Evolutionary conservation across 164 flowering plant species (phyloP), one percentile per base, ranked within the genome.

Genomic region (Stephania japonica): DNA sequence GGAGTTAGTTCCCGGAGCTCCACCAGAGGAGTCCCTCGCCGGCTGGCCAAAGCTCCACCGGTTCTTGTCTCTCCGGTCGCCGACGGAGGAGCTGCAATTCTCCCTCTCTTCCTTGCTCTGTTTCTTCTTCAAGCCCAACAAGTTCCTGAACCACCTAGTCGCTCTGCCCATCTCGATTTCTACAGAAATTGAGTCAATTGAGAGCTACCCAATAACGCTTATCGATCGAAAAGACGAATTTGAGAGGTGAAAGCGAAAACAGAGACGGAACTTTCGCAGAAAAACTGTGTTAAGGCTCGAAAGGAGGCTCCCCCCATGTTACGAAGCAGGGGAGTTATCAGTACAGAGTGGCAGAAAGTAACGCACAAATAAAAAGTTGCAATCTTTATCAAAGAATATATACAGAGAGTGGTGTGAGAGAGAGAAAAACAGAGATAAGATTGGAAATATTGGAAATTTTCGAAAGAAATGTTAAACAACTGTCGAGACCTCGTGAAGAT

Each of bases 151-250:
- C 94, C 94, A 93, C 70, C 92, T 86, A 23, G 87, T 77, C 69
- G 93, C 92, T 79, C 83, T 85, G 21, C 98, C 98, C 98, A 93
- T 92, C 38, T 81, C 97, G 90, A 90, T 42, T 80, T 71, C 75
- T 70, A 16, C 27, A 32, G 42, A 14, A 41, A 70, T 21, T 19
- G 56, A 38, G 0, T 56, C 21, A 56, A 56, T 56, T 56, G 63
- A 47, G 53, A 47, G 16, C 1, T 11, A 47, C 4, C 12, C 4
- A 47, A 11, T 47, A 47, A 16, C 4, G 53, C 53, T 47, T 47
- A 47, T 47, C 53, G 16, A 16, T 32, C 38, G 38, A 32, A 32
- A 1, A 32, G 38, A 32, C 38, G 38, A 32, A 32, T 32, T 32
- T 32, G 16, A 47, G 53, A 16, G 13, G 53, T 47, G 53, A 47